phyloP scores from a whole-genome alignment of 805 yeast species.

The Kregervanrija fluxuum region DNA sequence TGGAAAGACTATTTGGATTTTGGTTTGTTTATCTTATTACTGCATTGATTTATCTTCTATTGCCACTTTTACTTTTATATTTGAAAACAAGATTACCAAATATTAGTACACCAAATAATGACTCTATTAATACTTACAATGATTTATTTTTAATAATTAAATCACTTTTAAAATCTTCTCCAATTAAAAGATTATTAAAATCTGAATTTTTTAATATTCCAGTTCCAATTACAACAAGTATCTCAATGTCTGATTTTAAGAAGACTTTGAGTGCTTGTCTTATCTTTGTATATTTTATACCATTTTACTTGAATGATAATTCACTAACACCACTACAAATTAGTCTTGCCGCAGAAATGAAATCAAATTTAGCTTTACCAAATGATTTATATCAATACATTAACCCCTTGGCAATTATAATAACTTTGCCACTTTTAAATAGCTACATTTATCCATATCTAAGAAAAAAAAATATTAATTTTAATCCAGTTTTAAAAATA shows the following conservation, averaged over 20 bases:
- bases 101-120: slow-evolving; percentile 30
- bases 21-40: slow-evolving; percentile 47
- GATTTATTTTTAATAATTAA: slow-evolving; percentile 28
- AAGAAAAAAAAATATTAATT: slow-evolving; percentile 31
- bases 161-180: slow-evolving; percentile 27
- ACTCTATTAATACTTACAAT: slow-evolving; percentile 26
- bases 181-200: not conserved
- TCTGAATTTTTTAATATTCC: not conserved
- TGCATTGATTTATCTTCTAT: slow-evolving; percentile 41
- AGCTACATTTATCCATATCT: slow-evolving; percentile 38
- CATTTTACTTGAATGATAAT: slow-evolving; percentile 35
- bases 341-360: slow-evolving; percentile 46
- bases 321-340: slow-evolving; percentile 41
- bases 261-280: slow-evolving; percentile 37
- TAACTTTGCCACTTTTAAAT: slow-evolving; percentile 44
- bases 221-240: not conserved
- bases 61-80: slow-evolving; percentile 38
- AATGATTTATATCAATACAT: slow-evolving; percentile 48
- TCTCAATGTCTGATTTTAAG: slow-evolving; percentile 34
- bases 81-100: slow-evolving; percentile 29
- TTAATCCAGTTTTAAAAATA: slow-evolving; percentile 38
- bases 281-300: slow-evolving; percentile 36
- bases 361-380: slow-evolving; percentile 41
- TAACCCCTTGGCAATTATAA: slow-evolving; percentile 45
- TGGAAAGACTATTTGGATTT: slow-evolving; percentile 42